Conservation (phyloP, 441 rosid species). For the Euphorbia corollata region DNA sequence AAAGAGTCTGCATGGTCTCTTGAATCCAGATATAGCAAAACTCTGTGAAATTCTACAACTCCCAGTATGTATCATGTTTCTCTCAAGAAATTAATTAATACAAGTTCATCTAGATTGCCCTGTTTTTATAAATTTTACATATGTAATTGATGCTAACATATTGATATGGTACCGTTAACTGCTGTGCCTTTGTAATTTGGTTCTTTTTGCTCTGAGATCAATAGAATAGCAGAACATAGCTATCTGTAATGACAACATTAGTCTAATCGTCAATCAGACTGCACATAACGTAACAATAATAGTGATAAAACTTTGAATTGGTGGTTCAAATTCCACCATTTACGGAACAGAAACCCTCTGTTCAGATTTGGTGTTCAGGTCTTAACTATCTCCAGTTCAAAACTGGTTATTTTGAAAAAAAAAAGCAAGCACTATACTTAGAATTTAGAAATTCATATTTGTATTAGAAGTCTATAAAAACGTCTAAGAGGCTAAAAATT, state of each 20-base stretch:
- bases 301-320: neutral
- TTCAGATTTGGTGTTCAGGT: too few species aligned
- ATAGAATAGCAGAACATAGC: neutral
- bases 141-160: too few species aligned
- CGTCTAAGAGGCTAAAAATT: too few species aligned
- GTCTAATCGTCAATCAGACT: neutral
- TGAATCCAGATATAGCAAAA: constrained; percentile 55
- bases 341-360: neutral
- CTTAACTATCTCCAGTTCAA: too few species aligned
- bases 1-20: constrained; percentile 46
- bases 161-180: too few species aligned
- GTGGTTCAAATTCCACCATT: neutral
- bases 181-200: too few species aligned
- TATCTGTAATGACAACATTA: neutral
- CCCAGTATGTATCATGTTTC: constrained; percentile 46
- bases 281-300: neutral
- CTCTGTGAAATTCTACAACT: constrained; percentile 60
- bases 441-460: too few species aligned
- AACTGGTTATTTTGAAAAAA: too few species aligned
- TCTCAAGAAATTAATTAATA: constrained; percentile 18
- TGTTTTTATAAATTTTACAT: too few species aligned
- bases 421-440: too few species aligned
- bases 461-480: too few species aligned
- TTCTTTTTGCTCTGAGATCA: too few species aligned
- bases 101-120: neutral